Base-by-base conservation (phyloP, 169 alveolate genomes). In the Theileria equi region DNA sequence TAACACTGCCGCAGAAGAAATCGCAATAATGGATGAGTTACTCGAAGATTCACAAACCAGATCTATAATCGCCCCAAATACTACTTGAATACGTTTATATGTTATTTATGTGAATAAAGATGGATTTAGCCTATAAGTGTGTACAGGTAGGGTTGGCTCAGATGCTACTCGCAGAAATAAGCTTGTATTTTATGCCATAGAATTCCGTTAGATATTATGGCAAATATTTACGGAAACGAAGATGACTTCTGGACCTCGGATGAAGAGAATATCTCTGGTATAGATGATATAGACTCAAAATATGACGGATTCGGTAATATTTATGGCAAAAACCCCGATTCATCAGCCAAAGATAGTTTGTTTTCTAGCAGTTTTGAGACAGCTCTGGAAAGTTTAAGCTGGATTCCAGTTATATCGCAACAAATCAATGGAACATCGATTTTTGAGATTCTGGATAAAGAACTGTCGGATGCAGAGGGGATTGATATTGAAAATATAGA, bases 221-320 rank as follows among this genome's bases (percentile, higher is more conserved):
- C 87, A 19, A 81, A 64, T 41, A 35, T 80, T 32, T 86, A 86
- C 49, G 87, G 78, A 31, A 81, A 80, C 43, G 60, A 67, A 16
- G 76, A 81, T n/a, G 92, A 86, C 25, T 86, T 86, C 64, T 86
- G 92, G 92, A 86, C 92, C 21, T 77, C 89, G 40, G 92, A 86
- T 71, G 92, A 86, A 28, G 91, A 85, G 65, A 53, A 11, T n/a
- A n/a, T n/a, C n/a, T n/a, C n/a, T n/a, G n/a, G 36, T 17, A 53
- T 6, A 48, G 36, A 2, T 13, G 45, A 5, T 13, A n/a, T 17
- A 17, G 29, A 49, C 29, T 21, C 59, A 35, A 13, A 49, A 49
- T 6, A 13, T 13, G 13, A 11, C 45, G 26, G 59, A 49, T 7
- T 19, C 6, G 17, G 8, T 28, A 49, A 8, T 16, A 49, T 21